Evolutionary conservation across 257 asterid genomes (phyloP).

Genomic region (Rubia yunnanensis): DNA sequence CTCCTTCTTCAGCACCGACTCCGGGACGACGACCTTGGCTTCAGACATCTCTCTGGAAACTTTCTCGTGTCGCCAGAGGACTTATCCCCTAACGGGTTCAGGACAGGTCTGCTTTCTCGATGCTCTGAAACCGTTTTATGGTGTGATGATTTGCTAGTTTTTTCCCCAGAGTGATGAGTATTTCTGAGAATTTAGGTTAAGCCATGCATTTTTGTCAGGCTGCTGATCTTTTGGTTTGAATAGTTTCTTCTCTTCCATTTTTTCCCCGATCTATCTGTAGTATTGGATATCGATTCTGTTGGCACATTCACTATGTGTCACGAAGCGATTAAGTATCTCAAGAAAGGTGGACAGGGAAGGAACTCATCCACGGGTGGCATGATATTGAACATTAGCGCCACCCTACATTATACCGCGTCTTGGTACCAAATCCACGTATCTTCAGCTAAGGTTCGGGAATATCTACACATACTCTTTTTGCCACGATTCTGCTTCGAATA

Average conservation of each 20-base stretch:
- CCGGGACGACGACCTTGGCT: too few relatives aligned
- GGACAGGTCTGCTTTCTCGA: slow-evolving; percentile 51
- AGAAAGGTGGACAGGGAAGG: slow-evolving; percentile 61
- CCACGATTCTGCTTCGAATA: background rate
- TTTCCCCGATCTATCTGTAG: slow-evolving; percentile 31
- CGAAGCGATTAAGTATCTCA: slow-evolving; percentile 59
- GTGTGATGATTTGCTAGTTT: background rate
- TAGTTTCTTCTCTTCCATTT: background rate
- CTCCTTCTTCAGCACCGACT: too few relatives aligned
- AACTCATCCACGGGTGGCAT: slow-evolving; percentile 57
- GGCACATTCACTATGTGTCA: slow-evolving; percentile 97
- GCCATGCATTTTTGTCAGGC: background rate
- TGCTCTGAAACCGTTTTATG: background rate
- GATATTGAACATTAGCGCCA: slow-evolving; percentile 79
- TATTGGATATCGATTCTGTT: slow-evolving; percentile 82
- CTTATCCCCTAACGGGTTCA: slow-evolving; percentile 80
- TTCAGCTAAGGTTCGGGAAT: slow-evolving; percentile 73
- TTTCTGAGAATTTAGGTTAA: too few relatives aligned
- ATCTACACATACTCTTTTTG: background rate
- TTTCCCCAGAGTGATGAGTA: too few relatives aligned
- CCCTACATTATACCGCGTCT: slow-evolving; percentile 79
- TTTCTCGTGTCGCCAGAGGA: slow-evolving; percentile 82
- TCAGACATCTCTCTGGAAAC: slow-evolving; percentile 99
- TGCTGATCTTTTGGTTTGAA: background rate
- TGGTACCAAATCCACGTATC: slow-evolving; percentile 93